Base-by-base conservation (phyloP, 805 yeast genomes). In the Kazachstania africana region DNA sequence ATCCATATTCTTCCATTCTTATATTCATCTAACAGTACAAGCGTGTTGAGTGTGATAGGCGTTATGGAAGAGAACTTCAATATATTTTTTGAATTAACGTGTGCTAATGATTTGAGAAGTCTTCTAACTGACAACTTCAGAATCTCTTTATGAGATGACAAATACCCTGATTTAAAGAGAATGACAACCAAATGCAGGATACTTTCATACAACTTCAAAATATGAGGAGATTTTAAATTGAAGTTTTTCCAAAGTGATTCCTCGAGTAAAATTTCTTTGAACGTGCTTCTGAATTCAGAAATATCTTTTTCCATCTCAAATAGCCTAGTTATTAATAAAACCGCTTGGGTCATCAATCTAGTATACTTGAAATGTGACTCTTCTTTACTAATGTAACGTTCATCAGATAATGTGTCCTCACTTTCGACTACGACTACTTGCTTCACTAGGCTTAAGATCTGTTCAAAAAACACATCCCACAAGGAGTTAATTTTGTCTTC, bases 371-470 rank as follows among this genome's bases (percentile, higher is more conserved):
- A 55, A 18, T 61, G 60, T 1, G 81, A 66, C 37, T 84, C 94
- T 27, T 75, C 81, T 29, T 66, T 67, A 3, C 73, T 66, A 13
- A 75, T 68, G 42, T 71, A 74, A 34, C 94, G 62, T 46, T 76
- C 79, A 45, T 87, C 95, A 2, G 87, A 74, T 14, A 87, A 53
- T 1, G 84, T 68, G 12, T 68, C 73, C 4, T 65, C 66, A 3
- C 71, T 60, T 48, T 85, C 94, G 20, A 57, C 50, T 12, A 66
- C 52, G 6, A 82, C 44, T 0, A 71, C 61, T 22, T 74, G 71
- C 27, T 62, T 57, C 9, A 72, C 60, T 37, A 68, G 74, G 29
- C 69, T 69, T 12, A 80, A 41, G 10, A 82, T 66, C 32, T 70
- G 77, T 4, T 55, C 58, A 32, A 59, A 60, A 45, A 82, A 80